Evolutionary conservation across 2,329 filamentous ascomycete species (phyloP).

Genomic region (Paramyrothecium sp.): DNA sequence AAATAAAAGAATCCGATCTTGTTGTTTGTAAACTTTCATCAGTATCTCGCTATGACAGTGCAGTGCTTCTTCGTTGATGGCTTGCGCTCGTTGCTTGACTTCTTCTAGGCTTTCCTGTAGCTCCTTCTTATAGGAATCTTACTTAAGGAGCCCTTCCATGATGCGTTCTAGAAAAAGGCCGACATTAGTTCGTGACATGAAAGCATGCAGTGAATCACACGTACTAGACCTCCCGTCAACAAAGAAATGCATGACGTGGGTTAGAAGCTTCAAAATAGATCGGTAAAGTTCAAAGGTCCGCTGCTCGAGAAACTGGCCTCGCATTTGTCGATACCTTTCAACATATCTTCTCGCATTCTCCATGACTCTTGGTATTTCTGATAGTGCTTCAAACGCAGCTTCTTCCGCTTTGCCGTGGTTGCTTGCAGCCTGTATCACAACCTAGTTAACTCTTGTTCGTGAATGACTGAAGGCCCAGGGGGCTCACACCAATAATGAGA

Average conservation of each 20-base stretch:
- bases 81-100: conserved; percentile 1
- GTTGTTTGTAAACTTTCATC: background rate
- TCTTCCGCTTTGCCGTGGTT: conserved; percentile 7
- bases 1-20: background rate
- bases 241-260: conserved; percentile 12
- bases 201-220: background rate
- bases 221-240: conserved; percentile 5
- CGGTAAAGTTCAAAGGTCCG: conserved; percentile 8
- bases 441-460: background rate
- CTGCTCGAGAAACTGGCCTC: conserved; percentile 7
- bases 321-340: conserved; percentile 6
- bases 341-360: conserved; percentile 8
- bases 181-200: background rate
- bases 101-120: conserved; percentile 3
- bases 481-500: background rate
- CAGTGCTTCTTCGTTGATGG: conserved; percentile 3
- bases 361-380: conserved; percentile 8
- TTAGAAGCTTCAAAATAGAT: conserved; percentile 3
- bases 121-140: conserved; percentile 4
- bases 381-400: conserved; percentile 6
- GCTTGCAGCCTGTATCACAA: conserved; percentile 2
- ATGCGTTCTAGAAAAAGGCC: conserved; percentile 2
- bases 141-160: background rate
- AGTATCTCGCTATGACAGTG: background rate
- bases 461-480: background rate